A percentile compares a stretch with the other conserved stretches of the same genome.
Evolutionary conservation across 202 grass and related monocot species (phyloP).

Genomic region (Saccharum hybrid): DNA sequence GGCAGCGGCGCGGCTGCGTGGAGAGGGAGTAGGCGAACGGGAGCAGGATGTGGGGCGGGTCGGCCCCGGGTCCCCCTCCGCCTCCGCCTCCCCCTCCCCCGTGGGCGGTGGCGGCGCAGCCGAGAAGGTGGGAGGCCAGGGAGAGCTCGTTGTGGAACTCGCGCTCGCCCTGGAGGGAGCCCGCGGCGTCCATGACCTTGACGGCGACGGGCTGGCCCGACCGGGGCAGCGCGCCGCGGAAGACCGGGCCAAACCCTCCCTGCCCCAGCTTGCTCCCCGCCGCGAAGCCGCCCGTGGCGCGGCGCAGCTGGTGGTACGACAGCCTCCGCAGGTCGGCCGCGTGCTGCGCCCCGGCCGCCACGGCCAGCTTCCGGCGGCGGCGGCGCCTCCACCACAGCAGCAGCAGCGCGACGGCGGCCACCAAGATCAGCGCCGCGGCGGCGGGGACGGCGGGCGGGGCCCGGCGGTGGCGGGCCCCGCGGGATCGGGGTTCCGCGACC

Average conservation of each 20-base stretch:
- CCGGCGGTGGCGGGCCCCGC: neutral
- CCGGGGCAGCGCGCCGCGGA: slow-evolving; percentile 67
- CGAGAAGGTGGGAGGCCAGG: slow-evolving; percentile 67
- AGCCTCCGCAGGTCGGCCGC: slow-evolving; percentile 51
- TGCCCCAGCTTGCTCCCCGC: slow-evolving; percentile 69
- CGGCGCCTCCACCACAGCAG: slow-evolving; percentile 33
- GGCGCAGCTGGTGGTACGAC: slow-evolving; percentile 49
- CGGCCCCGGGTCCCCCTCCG: neutral
- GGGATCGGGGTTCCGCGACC: neutral
- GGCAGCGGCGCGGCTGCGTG: slow-evolving; percentile 47
- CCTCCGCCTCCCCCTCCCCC: neutral
- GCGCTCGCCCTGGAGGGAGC: slow-evolving; percentile 95
- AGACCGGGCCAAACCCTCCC: slow-evolving; percentile 72
- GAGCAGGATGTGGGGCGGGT: slow-evolving; percentile 48
- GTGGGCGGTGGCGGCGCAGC: slow-evolving; percentile 7
- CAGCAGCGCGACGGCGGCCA: slow-evolving; percentile 40
- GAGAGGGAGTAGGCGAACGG: slow-evolving; percentile 75
- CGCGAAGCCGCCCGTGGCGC: slow-evolving; percentile 64
- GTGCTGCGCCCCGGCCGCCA: slow-evolving; percentile 9
- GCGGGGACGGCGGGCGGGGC: neutral
- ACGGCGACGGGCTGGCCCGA: slow-evolving; percentile 65
- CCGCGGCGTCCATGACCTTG: slow-evolving; percentile 87
- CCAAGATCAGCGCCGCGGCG: slow-evolving; percentile 39
- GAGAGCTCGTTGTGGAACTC: slow-evolving; percentile 98
- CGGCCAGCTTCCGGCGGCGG: slow-evolving; percentile 38